Conservation (phyloP, 352 stramenopile genomes). For the Phytopythium oedochilum region DNA sequence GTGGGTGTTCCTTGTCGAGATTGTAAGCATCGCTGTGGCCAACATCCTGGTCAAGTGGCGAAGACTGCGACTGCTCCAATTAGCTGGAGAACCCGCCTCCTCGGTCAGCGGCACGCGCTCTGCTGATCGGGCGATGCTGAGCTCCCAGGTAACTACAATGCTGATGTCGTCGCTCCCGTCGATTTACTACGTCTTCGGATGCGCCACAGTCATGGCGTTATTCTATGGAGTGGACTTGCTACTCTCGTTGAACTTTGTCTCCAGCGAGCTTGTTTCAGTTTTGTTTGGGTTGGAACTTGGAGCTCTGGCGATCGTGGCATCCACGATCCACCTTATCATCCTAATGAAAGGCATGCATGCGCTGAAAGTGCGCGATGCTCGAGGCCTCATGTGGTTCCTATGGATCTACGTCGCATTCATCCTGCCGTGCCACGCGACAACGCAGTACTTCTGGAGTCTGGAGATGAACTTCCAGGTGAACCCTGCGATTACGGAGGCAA, state of each 20-base stretch:
- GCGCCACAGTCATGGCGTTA: conserved; percentile 14
- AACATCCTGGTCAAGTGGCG: conserved; percentile 57
- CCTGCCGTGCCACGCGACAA: conserved; percentile 19
- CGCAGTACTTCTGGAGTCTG: conserved; percentile 24
- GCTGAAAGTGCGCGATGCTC: conserved; percentile 23
- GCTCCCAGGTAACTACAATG: conserved; percentile 19
- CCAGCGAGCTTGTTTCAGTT: conserved; percentile 21
- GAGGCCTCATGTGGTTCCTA: conserved; percentile 26
- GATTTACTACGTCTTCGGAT: conserved; percentile 24
- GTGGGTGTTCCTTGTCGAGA: conserved; percentile 27
- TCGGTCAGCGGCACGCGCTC: conserved; percentile 5
- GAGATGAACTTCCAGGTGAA: conserved; percentile 29
- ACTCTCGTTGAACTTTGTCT: conserved; percentile 26
- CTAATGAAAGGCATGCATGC: conserved; percentile 20
- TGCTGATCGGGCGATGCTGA: conserved; percentile 21
- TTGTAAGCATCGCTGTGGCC: conserved; percentile 24
- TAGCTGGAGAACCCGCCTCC: conserved; percentile 18
- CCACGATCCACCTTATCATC: conserved; percentile 19
- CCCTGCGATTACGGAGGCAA: conserved; percentile 20
- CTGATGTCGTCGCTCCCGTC: conserved; percentile 39
- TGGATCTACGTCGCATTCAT: conserved; percentile 25
- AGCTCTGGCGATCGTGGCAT: conserved; percentile 8
- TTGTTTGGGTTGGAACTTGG: conserved; percentile 44
- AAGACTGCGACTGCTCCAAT: conserved; percentile 28
- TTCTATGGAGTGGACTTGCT: conserved; percentile 41